A percentile compares a stretch with the other conserved stretches of the same genome.
phyloP scores from a whole-genome alignment of 805 yeast genomes.

The Lipomyces yamadae region DNA sequence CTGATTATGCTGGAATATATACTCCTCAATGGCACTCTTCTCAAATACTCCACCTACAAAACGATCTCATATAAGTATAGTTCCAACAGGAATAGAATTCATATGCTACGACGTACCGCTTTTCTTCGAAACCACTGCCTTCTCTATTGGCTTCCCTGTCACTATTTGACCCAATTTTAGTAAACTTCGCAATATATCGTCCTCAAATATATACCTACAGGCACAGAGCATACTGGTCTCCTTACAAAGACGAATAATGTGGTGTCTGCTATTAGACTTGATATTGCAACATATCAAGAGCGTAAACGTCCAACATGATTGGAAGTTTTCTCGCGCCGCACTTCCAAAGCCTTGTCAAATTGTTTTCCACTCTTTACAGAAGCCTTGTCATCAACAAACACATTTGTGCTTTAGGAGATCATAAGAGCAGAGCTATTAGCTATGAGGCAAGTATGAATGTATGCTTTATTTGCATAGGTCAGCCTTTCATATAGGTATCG shows the following conservation, averaged over 20 bases:
- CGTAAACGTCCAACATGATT: neutral
- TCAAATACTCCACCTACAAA: slow-evolving; percentile 74
- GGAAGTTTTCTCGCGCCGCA: no score
- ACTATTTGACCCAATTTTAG: slow-evolving; percentile 43
- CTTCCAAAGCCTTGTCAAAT: no score
- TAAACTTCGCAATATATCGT: neutral
- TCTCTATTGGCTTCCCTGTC: slow-evolving; percentile 71
- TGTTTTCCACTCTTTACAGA: no score
- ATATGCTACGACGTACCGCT: slow-evolving; percentile 35
- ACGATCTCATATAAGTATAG: neutral
- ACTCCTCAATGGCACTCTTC: slow-evolving; percentile 59
- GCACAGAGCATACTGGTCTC: neutral
- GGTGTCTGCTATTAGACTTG: neutral
- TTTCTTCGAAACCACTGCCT: slow-evolving; percentile 70
- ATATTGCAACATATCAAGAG: neutral
- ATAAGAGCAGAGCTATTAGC: no score
- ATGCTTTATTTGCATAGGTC: neutral
- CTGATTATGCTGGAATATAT: slow-evolving; percentile 63
- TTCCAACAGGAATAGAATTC: slow-evolving; percentile 36
- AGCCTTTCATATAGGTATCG: neutral
- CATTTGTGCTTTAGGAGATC: no score
- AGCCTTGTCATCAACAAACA: no score
- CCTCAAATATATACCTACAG: neutral
- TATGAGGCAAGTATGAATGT: no score
- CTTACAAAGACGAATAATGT: neutral